Base-by-base conservation (phyloP, 805 yeast genomes). In the Tetrapisispora pingtungensis region DNA sequence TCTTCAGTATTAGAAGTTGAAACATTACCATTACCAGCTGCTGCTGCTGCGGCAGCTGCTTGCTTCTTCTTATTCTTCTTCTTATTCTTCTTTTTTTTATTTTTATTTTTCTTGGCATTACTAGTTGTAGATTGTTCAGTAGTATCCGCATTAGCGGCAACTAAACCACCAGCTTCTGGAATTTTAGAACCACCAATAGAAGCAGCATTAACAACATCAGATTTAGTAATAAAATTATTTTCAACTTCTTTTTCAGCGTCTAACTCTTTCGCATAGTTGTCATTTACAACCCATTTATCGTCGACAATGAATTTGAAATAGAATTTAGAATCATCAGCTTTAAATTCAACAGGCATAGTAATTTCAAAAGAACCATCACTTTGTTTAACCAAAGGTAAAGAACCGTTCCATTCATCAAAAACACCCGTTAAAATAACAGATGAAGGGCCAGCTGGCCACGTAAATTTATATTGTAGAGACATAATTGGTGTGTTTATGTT, bases 401-500 rank as follows among this genome's bases (percentile, higher is more conserved):
- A 60, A 48, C 80, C 75, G 39, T 72, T 56, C 89, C 89, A 82
- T 55, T 77, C 68, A 56, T 80, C 86, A 55, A 81, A 80, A 43
- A 78, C 71, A 48, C 89, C 89, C 18, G 88, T 81, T 42, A 82
- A 75, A 51, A 76, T 68, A 46, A 82, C 89, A 32, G 71, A 71
- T 26, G 58, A 46, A 13, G 76, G 77, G 46, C 86, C 84, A 10
- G 65, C 56, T 43, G 76, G 73, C 74, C 75, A 62, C 15, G 47
- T 54, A 48, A 63, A 63, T 18, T 58, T 61, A 40, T 57, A 53
- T 41, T 52, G 39, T 14, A 19, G 10, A 14, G 39, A 18, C 43
- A 41, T 41, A 22, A 22, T 18, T 35, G 8, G 28, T 10, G 14
- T 13, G 6, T 31, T n/a, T 14, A 10, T 31, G 33, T 14, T 31